Base-by-base conservation (phyloP, 495 filamentous ascomycete genomes). In the Choiromyces venosus region DNA sequence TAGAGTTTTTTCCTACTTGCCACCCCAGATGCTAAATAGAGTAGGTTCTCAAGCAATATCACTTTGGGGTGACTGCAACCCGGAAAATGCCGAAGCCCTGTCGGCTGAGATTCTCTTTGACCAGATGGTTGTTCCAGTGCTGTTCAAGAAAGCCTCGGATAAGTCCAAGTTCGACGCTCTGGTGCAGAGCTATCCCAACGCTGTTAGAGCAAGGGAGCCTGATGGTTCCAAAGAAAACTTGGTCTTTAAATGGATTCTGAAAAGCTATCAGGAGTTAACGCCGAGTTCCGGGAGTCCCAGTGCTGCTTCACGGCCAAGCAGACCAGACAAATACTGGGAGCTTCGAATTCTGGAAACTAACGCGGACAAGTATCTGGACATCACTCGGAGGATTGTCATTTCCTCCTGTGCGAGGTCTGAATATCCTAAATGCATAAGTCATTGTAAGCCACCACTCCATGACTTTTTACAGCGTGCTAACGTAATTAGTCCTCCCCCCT, bases 341-440 rank as follows among this genome's bases (percentile, higher is more conserved):
- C 76, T 85, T 65, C 84, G 84, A 21, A 80, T 85, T 25, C 73
- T 85, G 7, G 84, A 85, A 68, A 79, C 81, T 33, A 80, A 82
- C 9, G 80, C 75, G 35, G 80, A 81, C 5, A 82, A 84, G 64
- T 81, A 82, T 35, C 85, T 84, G 84, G 80, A 82, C 37, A 83
- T 78, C 18, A 79, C 78, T 61, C 81, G 84, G 42, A 78, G 84
- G 38, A 72, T 85, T n/a, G 84, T 84, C 0, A 82, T 85, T 69
- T 83, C 79, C 64, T 82, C 82, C 33, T 85, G 83, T 4, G 81
- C 78, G 38, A 81, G 82, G n/a, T 82, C 82, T 66, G 78, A 79
- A 39, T 70, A 71, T 21, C 83, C 83, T 6, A 78, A 73, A 67
- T 83, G 83, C 64, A 80, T 79, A 7, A 83, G 84, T 38, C 71